Base-by-base conservation (phyloP, 495 filamentous ascomycete species). In the Schizothecium vesticola region DNA sequence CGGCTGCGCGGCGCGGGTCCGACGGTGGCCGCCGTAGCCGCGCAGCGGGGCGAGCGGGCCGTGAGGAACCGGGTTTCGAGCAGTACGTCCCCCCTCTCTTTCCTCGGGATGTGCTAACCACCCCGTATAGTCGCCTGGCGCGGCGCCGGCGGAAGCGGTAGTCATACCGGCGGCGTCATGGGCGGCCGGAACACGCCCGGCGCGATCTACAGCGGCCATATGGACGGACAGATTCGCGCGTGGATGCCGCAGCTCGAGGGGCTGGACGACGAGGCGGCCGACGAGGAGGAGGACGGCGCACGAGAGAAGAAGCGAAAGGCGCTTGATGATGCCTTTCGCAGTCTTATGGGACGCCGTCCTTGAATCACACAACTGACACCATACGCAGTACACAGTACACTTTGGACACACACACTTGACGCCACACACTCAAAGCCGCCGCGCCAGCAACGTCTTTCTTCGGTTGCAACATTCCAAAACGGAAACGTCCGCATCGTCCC, bases 31-130 rank as follows among this genome's bases (percentile, higher is more conserved):
- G 79, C 78, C 56, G 81, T 80, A 3, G 79, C 74, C 29, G 74
- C 76, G 9, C 64, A 71, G 11, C 69, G 71, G 10, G 71, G 74
- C 12, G 78, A 82, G 67, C 70, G 81, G 16, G 79, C 75, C 66
- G 78, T 87, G 19, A 85, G 79, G 59, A 88, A 84, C 73, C 79
- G 88, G 16, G 86, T 91, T 29, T 91, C 90, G 25, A 87, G 85
- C 36, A 31, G 70, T 74, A 70, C 0, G 70, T 72, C 12, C 55
- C 19, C 51, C 24, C 19, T 67, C 24, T 10, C 22, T 23, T 2
- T 23, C 6, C 33, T 33, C 9, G 8, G 6, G n/a, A 28, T 11
- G 56, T 63, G 23, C 29, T 64, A 24, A 43, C 22, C 24, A 25
- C 10, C 12, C 5, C 26, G n/a, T 21, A 1, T 19, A 72, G 78